Conservation (phyloP, 805 yeast genomes). For the Saturnispora halmiae region DNA sequence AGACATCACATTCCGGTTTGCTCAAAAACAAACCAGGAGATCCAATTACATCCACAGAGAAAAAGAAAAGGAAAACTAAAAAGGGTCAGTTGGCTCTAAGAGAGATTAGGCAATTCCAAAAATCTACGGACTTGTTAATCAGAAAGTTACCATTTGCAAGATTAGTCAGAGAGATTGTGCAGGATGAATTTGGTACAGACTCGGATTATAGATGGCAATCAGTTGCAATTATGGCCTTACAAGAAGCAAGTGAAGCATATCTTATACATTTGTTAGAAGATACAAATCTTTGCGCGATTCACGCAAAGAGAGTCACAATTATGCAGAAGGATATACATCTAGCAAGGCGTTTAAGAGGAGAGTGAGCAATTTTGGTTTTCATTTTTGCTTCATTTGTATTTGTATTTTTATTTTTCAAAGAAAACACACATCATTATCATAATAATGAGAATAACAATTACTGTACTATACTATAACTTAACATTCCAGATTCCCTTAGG, state of each 20-base stretch:
- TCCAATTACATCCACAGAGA: slow-evolving; percentile 27
- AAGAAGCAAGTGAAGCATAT: slow-evolving; percentile 76
- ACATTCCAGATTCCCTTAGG: slow-evolving; percentile 69
- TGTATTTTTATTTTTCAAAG: neutral
- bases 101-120: slow-evolving; percentile 62
- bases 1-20: slow-evolving; percentile 27
- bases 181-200: slow-evolving; percentile 43
- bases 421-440: neutral
- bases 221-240: slow-evolving; percentile 66
- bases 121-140: slow-evolving; percentile 55
- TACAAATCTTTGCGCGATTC: slow-evolving; percentile 68
- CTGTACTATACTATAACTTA: slow-evolving; percentile 17
- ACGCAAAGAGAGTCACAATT: slow-evolving; percentile 75
- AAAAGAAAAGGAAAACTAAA: slow-evolving; percentile 34
- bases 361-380: slow-evolving; percentile 6
- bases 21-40: slow-evolving; percentile 48
- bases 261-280: slow-evolving; percentile 66
- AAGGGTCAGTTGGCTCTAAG: slow-evolving; percentile 61
- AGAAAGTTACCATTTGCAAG: slow-evolving; percentile 73
- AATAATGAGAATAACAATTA: neutral
- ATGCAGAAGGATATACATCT: slow-evolving; percentile 78
- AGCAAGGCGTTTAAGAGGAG: slow-evolving; percentile 68
- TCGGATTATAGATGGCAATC: slow-evolving; percentile 70
- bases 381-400: neutral
- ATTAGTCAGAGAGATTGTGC: slow-evolving; percentile 64